A percentile compares a stretch with the other conserved stretches of the same genome.
Conservation (phyloP, 768 basidiomycete species). For the Chiua virens region DNA sequence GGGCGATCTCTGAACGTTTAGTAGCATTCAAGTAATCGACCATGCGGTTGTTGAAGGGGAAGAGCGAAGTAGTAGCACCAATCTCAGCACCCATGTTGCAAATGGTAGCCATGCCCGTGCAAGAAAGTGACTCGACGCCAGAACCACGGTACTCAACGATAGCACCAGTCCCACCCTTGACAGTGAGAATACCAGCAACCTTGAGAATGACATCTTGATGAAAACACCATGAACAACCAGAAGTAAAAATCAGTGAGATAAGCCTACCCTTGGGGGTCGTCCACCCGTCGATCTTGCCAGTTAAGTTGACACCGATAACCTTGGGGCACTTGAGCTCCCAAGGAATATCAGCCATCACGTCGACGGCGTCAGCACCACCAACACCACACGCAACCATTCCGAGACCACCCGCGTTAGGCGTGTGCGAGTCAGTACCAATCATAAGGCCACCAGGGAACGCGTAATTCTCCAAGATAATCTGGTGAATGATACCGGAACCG, state of each 20-base stretch:
- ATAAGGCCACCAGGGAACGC: conserved; percentile 99
- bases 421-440: conserved; percentile 99
- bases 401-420: conserved; percentile 98
- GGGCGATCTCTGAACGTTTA: conserved; percentile 81
- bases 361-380: conserved; percentile 98
- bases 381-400: conserved; percentile 99
- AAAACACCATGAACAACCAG: conserved; percentile 8
- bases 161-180: conserved; percentile 99
- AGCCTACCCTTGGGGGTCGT: conserved; percentile 89
- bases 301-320: conserved; percentile 96
- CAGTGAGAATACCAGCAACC: conserved; percentile 97
- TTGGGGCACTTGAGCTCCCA: conserved; percentile 99
- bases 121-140: conserved; percentile 94
- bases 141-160: conserved; percentile 97
- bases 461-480: conserved; percentile 99
- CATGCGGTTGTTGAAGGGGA: conserved; percentile 99
- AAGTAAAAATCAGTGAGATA: background rate
- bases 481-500: conserved; percentile 98
- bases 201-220: conserved; percentile 91
- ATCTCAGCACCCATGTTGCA: conserved; percentile 99
- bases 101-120: conserved; percentile 99
- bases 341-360: conserved; percentile 96
- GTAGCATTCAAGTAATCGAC: conserved; percentile 92
- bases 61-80: conserved; percentile 96
- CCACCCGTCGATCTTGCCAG: conserved; percentile 95